phyloP scores from a whole-genome alignment of 805 yeast species.

The Cyberlindnera veronae region DNA sequence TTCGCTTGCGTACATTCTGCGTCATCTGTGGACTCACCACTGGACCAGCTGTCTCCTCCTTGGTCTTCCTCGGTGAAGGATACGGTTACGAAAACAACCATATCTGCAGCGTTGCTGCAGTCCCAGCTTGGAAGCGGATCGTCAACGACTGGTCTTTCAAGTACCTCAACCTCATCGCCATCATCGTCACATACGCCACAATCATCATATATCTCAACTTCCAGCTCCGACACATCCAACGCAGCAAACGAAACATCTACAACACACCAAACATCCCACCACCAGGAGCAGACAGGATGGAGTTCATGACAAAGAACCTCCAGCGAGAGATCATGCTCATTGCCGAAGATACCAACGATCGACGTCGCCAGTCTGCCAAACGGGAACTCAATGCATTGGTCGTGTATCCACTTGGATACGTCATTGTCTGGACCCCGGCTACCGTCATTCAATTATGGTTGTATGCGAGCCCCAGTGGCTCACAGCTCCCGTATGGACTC shows the following conservation, averaged over 20 bases:
- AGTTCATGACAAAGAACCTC: slow-evolving; percentile 8
- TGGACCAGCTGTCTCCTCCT: slow-evolving; percentile 7
- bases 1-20: too few relatives aligned
- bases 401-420: slow-evolving; percentile 24
- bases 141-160: slow-evolving; percentile 19
- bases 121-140: slow-evolving; percentile 22
- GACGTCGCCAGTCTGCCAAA: slow-evolving; percentile 12
- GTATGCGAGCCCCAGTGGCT: not conserved
- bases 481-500: slow-evolving; percentile 9
- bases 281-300: too few relatives aligned
- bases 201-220: slow-evolving; percentile 17
- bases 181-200: slow-evolving; percentile 16
- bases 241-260: slow-evolving; percentile 13
- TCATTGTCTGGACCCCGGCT: slow-evolving; percentile 21
- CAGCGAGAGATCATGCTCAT: slow-evolving; percentile 22
- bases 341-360: slow-evolving; percentile 7
- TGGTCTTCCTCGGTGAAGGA: slow-evolving; percentile 15
- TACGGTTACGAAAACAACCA: slow-evolving; percentile 11
- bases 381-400: slow-evolving; percentile 22
- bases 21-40: too few relatives aligned
- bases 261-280: too few relatives aligned
- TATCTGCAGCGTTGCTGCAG: slow-evolving; percentile 17
- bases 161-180: slow-evolving; percentile 16
- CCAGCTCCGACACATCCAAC: slow-evolving; percentile 11
- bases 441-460: slow-evolving; percentile 15